Base-by-base conservation (phyloP, 345 rosid genomes). In the Moricandia arvensis region DNA sequence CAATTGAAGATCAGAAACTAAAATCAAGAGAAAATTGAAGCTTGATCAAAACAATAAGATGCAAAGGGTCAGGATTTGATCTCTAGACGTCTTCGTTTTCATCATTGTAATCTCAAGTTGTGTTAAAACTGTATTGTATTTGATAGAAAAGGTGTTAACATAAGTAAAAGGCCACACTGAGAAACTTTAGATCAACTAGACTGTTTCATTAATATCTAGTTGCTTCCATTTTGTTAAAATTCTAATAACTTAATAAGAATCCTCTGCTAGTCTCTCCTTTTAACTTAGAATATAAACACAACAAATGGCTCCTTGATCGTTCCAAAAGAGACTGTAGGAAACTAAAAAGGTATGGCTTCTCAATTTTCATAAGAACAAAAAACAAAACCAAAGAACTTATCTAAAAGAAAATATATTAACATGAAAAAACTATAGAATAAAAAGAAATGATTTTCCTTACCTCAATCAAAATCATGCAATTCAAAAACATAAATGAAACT, bases 221-320 rank as follows among this genome's bases (percentile, higher is more conserved):
- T 65, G 57, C 24, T 26, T 43, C 18, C 24, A 41, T 43, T 38
- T 21, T 18, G 8, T 63, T 16, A 38, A 12, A 38, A 37, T 63
- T 63, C 5, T 18, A 18, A 54, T 54, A 54, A 21, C n/a, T 54
- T 6, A 37, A 5, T 29, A 59, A 29, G 18, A 29, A 30, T 37
- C 11, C 15, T 55, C 60, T 55, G 30, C n/a, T 10, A 55, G 60
- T 55, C 41, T 60, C 66, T 61, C 33, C 4, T 61, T 16, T 30
- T 30, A 60, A 7, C 8, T 35, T 31, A 41, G 33, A 24, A 64
- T 64, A 38, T 21, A 26, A 24, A 63, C 51, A 63, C 12, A 45
- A 66, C 69, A 66, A 9, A 26, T 66, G 69, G 69, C 59, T 66
- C 26, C 59, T 45, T 66, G 38, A 45, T 27, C 6, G 15, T 29